phyloP scores from a whole-genome alignment of 805 yeast species.

The Metschnikowia sp. region DNA sequence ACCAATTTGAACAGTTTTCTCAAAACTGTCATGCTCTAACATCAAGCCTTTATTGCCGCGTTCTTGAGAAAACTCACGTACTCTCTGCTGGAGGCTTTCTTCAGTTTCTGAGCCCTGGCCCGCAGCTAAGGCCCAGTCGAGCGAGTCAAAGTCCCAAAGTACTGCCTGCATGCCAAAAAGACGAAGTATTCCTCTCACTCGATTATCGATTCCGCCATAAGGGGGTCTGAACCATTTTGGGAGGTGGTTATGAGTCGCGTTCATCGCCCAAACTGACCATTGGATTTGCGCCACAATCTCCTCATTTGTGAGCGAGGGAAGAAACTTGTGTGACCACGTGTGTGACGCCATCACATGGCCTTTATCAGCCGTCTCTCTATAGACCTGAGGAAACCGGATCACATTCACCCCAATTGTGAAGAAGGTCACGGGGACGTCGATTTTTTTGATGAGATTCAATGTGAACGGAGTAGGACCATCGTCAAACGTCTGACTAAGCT shows the following conservation, averaged over 20 bases:
- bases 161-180: conserved; percentile 86
- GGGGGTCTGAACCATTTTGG: conserved; percentile 98
- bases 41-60: conserved; percentile 54
- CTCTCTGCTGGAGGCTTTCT: conserved; percentile 52
- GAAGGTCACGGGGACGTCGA: conserved; percentile 62
- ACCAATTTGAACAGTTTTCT: conserved; percentile 66
- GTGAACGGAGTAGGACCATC: conserved; percentile 90
- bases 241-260: conserved; percentile 81
- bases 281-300: conserved; percentile 83
- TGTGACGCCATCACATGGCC: conserved; percentile 88
- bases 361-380: conserved; percentile 46
- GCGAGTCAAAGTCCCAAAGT: conserved; percentile 87
- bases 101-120: conserved; percentile 47
- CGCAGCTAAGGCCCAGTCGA: conserved; percentile 71
- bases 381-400: conserved; percentile 71
- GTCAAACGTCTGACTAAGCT: conserved; percentile 84
- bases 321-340: conserved; percentile 88
- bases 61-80: conserved; percentile 46
- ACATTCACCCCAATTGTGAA: conserved; percentile 83
- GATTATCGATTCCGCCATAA: conserved; percentile 88
- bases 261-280: conserved; percentile 98
- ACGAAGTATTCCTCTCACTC: conserved; percentile 74
- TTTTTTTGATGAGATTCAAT: conserved; percentile 48
- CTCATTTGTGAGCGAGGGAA: conserved; percentile 76
- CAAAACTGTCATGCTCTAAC: conserved; percentile 80